Conservation (phyloP, 768 basidiomycete species). For the Gloeopeniophorella convolvens region DNA sequence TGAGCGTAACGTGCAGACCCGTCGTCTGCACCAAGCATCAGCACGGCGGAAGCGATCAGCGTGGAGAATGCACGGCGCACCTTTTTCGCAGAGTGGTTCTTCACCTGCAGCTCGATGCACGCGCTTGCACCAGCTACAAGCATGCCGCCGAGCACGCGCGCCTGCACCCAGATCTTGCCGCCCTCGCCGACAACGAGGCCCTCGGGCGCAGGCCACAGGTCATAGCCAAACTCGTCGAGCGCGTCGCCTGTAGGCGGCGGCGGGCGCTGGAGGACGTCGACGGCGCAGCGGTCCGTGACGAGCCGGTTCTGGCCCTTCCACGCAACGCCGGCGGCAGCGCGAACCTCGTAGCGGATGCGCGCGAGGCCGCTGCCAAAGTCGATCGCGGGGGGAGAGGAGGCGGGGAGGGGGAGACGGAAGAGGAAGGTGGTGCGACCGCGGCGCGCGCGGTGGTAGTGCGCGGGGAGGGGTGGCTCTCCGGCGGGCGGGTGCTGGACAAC, state of each 20-base stretch:
- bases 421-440: conserved; percentile 73
- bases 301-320: conserved; percentile 72
- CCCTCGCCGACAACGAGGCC: conserved; percentile 65
- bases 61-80: conserved; percentile 31
- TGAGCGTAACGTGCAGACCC: conserved; percentile 54
- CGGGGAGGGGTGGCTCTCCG: conserved; percentile 55
- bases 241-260: too few relatives aligned
- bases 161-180: conserved; percentile 77
- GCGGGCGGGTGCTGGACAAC: conserved; percentile 57
- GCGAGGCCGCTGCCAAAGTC: conserved; percentile 66
- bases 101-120: conserved; percentile 71
- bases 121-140: conserved; percentile 63
- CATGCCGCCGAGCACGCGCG: conserved; percentile 53
- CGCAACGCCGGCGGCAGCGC: conserved; percentile 61
- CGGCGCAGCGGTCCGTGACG: conserved; percentile 53
- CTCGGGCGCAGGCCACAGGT: conserved; percentile 39
- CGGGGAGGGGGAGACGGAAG: conserved; percentile 68
- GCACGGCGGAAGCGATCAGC: conserved; percentile 1
- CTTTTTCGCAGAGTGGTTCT: conserved; percentile 78
- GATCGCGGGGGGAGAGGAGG: conserved; percentile 62
- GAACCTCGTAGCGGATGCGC: conserved; percentile 62
- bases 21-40: conserved; percentile 47
- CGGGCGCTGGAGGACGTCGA: conserved; percentile 61
- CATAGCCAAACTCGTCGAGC: conserved; percentile 29
- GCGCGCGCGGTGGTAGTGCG: conserved; percentile 64